Conservation (phyloP, 768 basidiomycete species). For the Saitozyma sp. region DNA sequence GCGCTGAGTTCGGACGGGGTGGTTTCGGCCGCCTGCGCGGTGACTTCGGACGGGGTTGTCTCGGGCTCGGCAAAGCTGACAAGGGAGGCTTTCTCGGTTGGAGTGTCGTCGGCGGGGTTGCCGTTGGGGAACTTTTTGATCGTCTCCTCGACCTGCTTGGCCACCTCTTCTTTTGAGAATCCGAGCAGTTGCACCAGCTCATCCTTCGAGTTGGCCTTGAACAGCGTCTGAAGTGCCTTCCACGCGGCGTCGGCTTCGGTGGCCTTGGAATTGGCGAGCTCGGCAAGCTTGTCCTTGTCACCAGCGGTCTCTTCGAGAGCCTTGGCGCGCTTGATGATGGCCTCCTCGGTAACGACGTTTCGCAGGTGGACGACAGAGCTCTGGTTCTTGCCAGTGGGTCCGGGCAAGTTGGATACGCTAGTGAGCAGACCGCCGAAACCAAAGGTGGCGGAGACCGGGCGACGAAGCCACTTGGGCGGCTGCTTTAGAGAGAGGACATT, state of each 20-base stretch:
- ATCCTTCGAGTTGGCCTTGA: constrained; percentile 82
- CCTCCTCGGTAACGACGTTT: constrained; percentile 72
- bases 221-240: constrained; percentile 76
- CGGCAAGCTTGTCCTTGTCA: constrained; percentile 58
- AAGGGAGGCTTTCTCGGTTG: constrained; percentile 37
- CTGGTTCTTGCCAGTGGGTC: constrained; percentile 70
- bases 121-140: constrained; percentile 59
- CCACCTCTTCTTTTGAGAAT: constrained; percentile 85
- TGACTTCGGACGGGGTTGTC: constrained; percentile 8
- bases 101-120: background rate
- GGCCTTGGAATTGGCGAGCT: constrained; percentile 63
- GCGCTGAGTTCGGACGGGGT: constrained; percentile 75
- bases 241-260: constrained; percentile 62
- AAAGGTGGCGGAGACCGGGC: constrained; percentile 76
- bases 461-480: constrained; percentile 93
- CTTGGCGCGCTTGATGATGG: constrained; percentile 71
- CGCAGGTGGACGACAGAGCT: constrained; percentile 77
- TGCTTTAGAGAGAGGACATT: constrained; percentile 79
- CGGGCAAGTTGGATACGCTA: constrained; percentile 68
- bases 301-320: constrained; percentile 67
- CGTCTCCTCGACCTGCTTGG: constrained; percentile 74
- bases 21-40: constrained; percentile 57
- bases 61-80: constrained; percentile 1
- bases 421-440: constrained; percentile 90
- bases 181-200: constrained; percentile 87